phyloP scores from a whole-genome alignment of 306 rosid genomes.

The Geum urbanum region DNA sequence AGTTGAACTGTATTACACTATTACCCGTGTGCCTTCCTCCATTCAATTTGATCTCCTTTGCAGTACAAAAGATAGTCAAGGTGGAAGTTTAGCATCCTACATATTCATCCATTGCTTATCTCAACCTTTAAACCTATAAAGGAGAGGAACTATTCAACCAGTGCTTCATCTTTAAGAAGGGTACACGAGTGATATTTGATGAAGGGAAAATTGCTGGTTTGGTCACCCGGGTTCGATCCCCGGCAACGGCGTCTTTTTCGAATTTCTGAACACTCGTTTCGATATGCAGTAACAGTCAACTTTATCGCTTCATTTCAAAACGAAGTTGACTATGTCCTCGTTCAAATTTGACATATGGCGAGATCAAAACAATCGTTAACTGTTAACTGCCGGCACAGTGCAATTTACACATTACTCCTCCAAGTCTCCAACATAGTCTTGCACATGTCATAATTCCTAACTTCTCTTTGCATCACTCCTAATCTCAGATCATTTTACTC shows the following conservation, averaged over 20 bases:
- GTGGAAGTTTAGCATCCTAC: not conserved
- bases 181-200: not conserved
- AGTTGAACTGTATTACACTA: not conserved
- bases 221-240: slow-evolving; percentile 44
- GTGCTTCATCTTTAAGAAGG: too few species aligned
- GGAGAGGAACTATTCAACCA: not conserved
- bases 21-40: not conserved
- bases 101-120: too few species aligned
- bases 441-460: slow-evolving; percentile 14
- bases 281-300: too few species aligned
- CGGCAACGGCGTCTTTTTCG: slow-evolving; percentile 22
- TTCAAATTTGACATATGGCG: not conserved
- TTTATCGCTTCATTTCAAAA: not conserved
- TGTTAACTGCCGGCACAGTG: slow-evolving; percentile 9
- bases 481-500: not conserved
- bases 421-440: not conserved
- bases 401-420: slow-evolving; percentile 7
- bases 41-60: too few species aligned
- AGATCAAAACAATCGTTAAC: slow-evolving; percentile 10
- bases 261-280: too few species aligned
- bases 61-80: not conserved
- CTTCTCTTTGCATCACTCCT: slow-evolving; percentile 10
- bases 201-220: too few species aligned
- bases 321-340: not conserved
- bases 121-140: not conserved